Base-by-base conservation (phyloP, 805 yeast genomes). In the Starmera amethionina region DNA sequence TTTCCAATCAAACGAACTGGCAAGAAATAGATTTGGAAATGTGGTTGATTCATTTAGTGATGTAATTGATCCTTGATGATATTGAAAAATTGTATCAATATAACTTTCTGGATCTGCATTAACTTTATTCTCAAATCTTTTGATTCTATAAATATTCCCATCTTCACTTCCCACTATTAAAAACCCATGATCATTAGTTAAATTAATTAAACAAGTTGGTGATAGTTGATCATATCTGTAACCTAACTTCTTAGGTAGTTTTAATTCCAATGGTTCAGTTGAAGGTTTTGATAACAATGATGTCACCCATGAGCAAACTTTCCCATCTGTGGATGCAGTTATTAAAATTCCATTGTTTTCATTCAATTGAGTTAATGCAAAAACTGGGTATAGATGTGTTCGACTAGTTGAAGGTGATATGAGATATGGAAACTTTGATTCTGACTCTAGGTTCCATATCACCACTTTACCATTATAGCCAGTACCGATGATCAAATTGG, bases 391-490 rank as follows among this genome's bases (percentile, higher is more conserved):
- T 7, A 58, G 46, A 40, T 55, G 60, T 3, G 51, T 43, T 2
- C 43, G 41, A 11, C 39, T 35, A 4, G 38, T 43, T 7, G 43
- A 44, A 19, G 36, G 18, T 4, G 52, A 48, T 8, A 46, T 44
- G 19, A 49, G 32, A 30, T 46, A 44, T 3, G 52, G 58, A 18
- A 47, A 40, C 9, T 30, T 25, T 18, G 38, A 41, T 15, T 33
- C 33, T 14, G 43, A 41, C 12, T 41, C 48, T 22, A 49, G 27
- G 22, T 74, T 73, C 79, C 79, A 76, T 8, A 72, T 54, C n/a
- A 66, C 68, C 1, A 77, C 36, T 38, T 64, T 64, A 0, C 83
- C 82, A 47, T 70, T 70, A 14, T 51, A 50, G 5, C 75, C 63
- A 0, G 80, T 76, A 0, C 69, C 79, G 25, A 72, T 52, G 1